Base-by-base conservation (phyloP, 106 monocot genomes). In the Vanilla planifolia region DNA sequence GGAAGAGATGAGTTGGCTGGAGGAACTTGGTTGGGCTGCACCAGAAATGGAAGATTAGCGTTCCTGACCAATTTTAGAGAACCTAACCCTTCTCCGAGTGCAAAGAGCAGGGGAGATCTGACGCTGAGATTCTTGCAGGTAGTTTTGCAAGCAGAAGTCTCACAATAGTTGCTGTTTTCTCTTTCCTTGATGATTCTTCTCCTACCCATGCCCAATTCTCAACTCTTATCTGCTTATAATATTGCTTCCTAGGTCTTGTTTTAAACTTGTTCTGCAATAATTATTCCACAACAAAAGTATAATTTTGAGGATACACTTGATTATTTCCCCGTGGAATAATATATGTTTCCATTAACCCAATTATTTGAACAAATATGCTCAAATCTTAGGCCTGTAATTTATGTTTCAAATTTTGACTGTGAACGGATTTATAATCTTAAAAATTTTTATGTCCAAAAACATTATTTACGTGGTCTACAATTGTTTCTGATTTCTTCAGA, bases 1-100 rank as follows among this genome's bases (percentile, higher is more conserved):
- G 96, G 96, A 4, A 86, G 84, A 45, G 96, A 96, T 57, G 71
- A 48, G 13, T 30, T 72, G 8, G 96, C 71, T 21, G 96, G 91
- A 21, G 96, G 96, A 13, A 91, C 91, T 55, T 96, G 96, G 96
- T 43, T 96, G 66, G 96, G 81, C 11, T 91, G 84, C 68, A 91
- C 91, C 33, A 77, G 61, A 44, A 69, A 84, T 50, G 90, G 96
- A 34, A 83, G 79, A 59, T 25, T 96, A 43, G 84, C 96, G 33
- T 96, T 91, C 40, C 69, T 91, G 9, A 96, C 95, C 8, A 91
- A 91, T 77, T 83, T 84, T 23, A 67, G 90, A 50, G 96, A 91
- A 43, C 84, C 84, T 19, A 64, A 83, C 17, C 13, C 23, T 6
- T 41, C 67, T 22, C 66, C 86, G 8, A 47, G 13, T 33, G 65